Evolutionary conservation across 352 stramenopile genomes (phyloP).

Genomic region (Thalassiosira tumida): DNA sequence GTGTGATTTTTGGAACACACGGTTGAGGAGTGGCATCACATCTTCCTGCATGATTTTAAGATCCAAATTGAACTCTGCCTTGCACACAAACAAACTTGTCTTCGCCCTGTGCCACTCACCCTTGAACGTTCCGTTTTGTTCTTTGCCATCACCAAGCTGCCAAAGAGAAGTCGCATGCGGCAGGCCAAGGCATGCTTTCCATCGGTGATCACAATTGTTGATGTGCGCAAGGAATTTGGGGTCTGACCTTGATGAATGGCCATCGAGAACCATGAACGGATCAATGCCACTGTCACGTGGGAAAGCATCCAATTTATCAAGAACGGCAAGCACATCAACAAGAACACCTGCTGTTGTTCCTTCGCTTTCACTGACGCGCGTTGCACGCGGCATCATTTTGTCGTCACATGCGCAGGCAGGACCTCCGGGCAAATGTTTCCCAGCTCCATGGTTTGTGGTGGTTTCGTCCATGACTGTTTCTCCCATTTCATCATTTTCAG

Average conservation of each 20-base stretch:
- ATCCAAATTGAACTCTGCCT: neutral
- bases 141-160: slow-evolving; percentile 46
- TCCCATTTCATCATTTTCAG: neutral
- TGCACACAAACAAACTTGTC: neutral
- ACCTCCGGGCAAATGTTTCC: slow-evolving; percentile 39
- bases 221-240: slow-evolving; percentile 51
- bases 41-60: slow-evolving; percentile 21
- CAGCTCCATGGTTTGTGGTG: neutral
- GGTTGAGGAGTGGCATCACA: slow-evolving; percentile 31
- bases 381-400: slow-evolving; percentile 14
- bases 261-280: slow-evolving; percentile 53
- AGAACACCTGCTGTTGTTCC: slow-evolving; percentile 34
- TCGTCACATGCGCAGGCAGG: slow-evolving; percentile 20
- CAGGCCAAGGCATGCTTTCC: slow-evolving; percentile 51
- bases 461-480: slow-evolving; percentile 16
- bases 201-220: slow-evolving; percentile 23
- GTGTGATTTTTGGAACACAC: slow-evolving; percentile 27
- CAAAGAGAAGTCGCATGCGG: slow-evolving; percentile 65
- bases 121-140: slow-evolving; percentile 68
- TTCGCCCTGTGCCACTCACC: slow-evolving; percentile 12
- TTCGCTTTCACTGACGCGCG: slow-evolving; percentile 23
- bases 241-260: slow-evolving; percentile 16
- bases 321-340: slow-evolving; percentile 18
- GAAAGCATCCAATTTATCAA: slow-evolving; percentile 37
- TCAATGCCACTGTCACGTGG: neutral